Evolutionary conservation across 495 filamentous ascomycete species (phyloP).

Genomic region (Aspergillus hancockii): DNA sequence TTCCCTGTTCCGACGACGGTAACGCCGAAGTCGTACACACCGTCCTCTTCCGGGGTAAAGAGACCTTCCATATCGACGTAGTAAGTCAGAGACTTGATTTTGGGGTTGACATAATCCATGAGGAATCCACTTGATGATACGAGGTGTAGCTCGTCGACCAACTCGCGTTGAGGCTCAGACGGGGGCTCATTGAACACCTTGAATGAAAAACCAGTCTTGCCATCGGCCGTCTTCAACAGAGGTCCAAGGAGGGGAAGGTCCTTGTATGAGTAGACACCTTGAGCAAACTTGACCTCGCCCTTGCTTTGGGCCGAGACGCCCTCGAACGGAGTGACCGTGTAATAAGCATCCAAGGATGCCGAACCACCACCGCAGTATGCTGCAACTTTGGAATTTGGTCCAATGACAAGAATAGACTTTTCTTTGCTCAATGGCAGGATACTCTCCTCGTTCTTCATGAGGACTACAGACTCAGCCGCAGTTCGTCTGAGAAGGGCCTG

Average conservation of each 20-base stretch:
- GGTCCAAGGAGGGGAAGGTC: constrained; percentile 57
- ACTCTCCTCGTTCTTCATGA: constrained; percentile 73
- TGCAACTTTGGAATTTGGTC: constrained; percentile 75
- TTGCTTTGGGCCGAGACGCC: constrained; percentile 59
- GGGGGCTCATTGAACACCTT: constrained; percentile 60
- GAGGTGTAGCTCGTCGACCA: constrained; percentile 57
- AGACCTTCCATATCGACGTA: constrained; percentile 64
- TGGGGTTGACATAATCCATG: constrained; percentile 63
- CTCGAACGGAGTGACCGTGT: constrained; percentile 68
- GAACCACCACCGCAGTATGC: constrained; percentile 81
- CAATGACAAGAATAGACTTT: constrained; percentile 71
- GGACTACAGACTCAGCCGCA: constrained; percentile 70
- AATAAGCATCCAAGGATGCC: constrained; percentile 77
- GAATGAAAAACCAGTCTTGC: constrained; percentile 58
- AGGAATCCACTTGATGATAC: constrained; percentile 57
- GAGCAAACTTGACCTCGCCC: constrained; percentile 41
- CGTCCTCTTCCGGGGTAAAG: constrained; percentile 59
- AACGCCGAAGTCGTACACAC: constrained; percentile 73
- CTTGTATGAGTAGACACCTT: constrained; percentile 63
- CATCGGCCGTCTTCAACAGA: constrained; percentile 48
- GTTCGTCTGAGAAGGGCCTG: constrained; percentile 65
- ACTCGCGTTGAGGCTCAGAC: constrained; percentile 40
- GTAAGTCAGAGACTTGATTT: constrained; percentile 53
- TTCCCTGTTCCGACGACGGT: constrained; percentile 74
- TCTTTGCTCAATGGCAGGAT: constrained; percentile 65